A percentile compares a stretch with the other conserved stretches of the same genome.
Evolutionary conservation across 2,329 filamentous ascomycete genomes (phyloP).

Genomic region (Eutypa lata): DNA sequence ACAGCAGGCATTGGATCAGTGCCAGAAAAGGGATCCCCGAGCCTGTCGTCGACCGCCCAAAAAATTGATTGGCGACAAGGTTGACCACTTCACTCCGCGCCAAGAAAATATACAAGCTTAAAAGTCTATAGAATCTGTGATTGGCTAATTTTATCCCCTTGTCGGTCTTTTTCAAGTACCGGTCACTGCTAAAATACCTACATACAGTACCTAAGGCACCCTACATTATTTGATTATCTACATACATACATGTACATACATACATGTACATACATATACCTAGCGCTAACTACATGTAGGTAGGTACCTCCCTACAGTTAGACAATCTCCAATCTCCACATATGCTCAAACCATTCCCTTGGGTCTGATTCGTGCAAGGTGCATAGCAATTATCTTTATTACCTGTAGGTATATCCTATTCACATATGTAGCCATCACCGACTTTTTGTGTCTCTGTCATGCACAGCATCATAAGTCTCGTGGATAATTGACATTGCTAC

Average conservation of each 20-base stretch:
- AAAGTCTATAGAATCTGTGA: background rate
- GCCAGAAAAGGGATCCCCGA: no score
- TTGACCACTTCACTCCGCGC: background rate
- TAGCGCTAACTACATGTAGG: background rate
- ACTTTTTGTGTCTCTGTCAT: no score
- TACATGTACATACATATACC: background rate
- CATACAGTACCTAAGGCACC: no score
- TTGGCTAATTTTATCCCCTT: background rate
- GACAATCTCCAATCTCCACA: no score
- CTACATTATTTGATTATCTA: background rate
- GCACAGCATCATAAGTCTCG: no score
- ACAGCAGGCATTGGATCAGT: background rate
- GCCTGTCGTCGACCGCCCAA: background rate
- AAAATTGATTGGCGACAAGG: background rate
- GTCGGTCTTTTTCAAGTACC: background rate
- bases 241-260: background rate
- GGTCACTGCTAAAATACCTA: background rate
- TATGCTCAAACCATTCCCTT: background rate
- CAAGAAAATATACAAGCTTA: constrained; percentile 1
- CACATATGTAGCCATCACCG: no score
- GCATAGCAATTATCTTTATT: no score
- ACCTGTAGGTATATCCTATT: no score
- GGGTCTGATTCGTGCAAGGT: no score
- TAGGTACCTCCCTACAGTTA: background rate
- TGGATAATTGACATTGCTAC: no score